Evolutionary conservation across 2,329 filamentous ascomycete genomes (phyloP).

Genomic region (Nemania serpens): DNA sequence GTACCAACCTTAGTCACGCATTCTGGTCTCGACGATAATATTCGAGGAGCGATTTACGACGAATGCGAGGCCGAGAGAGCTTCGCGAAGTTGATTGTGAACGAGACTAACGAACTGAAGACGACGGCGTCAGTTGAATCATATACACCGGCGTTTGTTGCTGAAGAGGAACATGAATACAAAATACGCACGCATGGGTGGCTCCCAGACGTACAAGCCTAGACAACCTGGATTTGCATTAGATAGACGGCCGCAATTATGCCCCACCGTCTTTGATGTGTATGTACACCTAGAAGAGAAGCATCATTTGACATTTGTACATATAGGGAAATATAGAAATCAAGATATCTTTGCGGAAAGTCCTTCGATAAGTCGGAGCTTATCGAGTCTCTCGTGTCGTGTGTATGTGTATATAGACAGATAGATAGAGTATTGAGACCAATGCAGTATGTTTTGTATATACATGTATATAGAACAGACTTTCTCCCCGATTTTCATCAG

Average conservation of each 20-base stretch:
- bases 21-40: background rate
- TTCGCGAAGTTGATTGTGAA: too few relatives aligned
- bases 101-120: background rate
- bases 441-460: too few relatives aligned
- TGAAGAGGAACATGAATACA: background rate
- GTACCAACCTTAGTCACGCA: background rate
- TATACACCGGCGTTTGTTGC: background rate
- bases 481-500: too few relatives aligned
- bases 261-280: background rate
- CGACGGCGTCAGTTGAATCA: background rate
- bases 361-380: too few relatives aligned
- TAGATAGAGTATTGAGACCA: too few relatives aligned
- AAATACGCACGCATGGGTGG: too few relatives aligned
- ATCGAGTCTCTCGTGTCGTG: too few relatives aligned
- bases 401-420: too few relatives aligned
- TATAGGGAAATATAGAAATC: background rate
- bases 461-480: background rate
- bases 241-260: background rate
- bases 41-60: background rate
- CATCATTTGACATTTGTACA: constrained; percentile 1
- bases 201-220: too few relatives aligned
- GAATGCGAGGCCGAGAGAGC: background rate
- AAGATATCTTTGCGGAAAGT: background rate
- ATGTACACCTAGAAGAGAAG: constrained; percentile 7
- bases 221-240: background rate